Percentiles rank a stretch among this genome's conserved stretches.
phyloP scores from a whole-genome alignment of 352 stramenopile species.

The Peronosclerospora sorghi region DNA sequence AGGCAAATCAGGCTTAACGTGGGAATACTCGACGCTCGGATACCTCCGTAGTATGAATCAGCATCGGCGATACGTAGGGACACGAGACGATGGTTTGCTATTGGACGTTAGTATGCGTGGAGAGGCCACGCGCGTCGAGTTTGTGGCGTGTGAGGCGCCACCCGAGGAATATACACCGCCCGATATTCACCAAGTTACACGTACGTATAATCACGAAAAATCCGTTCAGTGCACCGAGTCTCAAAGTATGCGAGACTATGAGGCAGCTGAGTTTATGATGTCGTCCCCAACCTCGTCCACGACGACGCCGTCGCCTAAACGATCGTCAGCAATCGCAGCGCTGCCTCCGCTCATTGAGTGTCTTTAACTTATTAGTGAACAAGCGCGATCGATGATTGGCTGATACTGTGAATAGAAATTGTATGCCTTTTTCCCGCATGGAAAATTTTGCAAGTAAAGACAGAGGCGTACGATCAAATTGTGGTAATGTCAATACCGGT shows the following conservation, averaged over 20 bases:
- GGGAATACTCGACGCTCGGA: slow-evolving; percentile 72
- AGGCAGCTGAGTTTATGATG: slow-evolving; percentile 34
- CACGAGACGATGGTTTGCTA: slow-evolving; percentile 56
- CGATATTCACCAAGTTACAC: slow-evolving; percentile 66
- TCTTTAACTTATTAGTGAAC: neutral
- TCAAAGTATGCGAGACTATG: slow-evolving; percentile 68
- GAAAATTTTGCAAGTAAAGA: no score
- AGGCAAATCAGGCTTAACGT: slow-evolving; percentile 59
- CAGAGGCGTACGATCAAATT: no score
- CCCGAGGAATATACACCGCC: slow-evolving; percentile 33
- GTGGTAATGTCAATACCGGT: no score
- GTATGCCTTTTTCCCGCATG: no score
- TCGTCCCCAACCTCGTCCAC: slow-evolving; percentile 20
- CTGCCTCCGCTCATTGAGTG: slow-evolving; percentile 10
- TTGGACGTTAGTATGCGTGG: slow-evolving; percentile 81
- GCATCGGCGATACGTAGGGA: slow-evolving; percentile 73
- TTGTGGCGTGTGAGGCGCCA: slow-evolving; percentile 44
- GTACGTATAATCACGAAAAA: slow-evolving; percentile 61
- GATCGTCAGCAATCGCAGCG: slow-evolving; percentile 10
- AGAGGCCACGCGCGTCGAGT: slow-evolving; percentile 67
- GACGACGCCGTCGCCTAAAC: slow-evolving; percentile 14
- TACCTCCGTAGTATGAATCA: slow-evolving; percentile 86
- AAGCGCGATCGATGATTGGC: neutral
- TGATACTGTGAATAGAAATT: no score
- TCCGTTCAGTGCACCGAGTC: slow-evolving; percentile 60